A percentile compares a stretch with the other conserved stretches of the same genome.
Conservation (phyloP, 2,329 filamentous ascomycete species). For the Aspergillus texensis region DNA sequence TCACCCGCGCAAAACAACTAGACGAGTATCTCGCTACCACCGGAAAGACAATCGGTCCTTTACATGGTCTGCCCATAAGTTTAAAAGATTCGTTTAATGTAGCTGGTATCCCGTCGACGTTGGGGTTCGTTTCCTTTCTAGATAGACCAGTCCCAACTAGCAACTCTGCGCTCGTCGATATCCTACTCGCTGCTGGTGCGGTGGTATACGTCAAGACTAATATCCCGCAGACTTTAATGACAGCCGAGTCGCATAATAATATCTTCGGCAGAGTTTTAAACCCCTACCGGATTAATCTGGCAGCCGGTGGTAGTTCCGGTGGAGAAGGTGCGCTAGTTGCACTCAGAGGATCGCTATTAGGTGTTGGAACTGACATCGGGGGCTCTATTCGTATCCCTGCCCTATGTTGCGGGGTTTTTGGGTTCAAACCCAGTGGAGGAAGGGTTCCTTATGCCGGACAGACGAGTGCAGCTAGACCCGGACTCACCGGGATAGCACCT, state of each 20-base stretch:
- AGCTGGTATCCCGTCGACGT: slow-evolving; percentile 54
- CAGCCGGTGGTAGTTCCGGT: slow-evolving; percentile 65
- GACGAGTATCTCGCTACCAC: slow-evolving; percentile 48
- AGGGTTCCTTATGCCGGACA: too few species aligned
- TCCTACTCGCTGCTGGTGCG: slow-evolving; percentile 62
- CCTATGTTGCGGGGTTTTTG: slow-evolving; percentile 53
- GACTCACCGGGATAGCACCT: too few species aligned
- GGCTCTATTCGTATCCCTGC: slow-evolving; percentile 50
- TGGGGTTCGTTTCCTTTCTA: slow-evolving; percentile 63
- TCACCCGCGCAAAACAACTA: slow-evolving; percentile 51
- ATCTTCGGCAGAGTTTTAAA: slow-evolving; percentile 65
- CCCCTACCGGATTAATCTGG: slow-evolving; percentile 60
- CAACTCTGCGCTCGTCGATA: slow-evolving; percentile 59
- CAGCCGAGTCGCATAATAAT: slow-evolving; percentile 54
- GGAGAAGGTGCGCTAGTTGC: slow-evolving; percentile 66
- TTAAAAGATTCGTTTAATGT: slow-evolving; percentile 53
- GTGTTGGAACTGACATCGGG: slow-evolving; percentile 63
- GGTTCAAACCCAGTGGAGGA: slow-evolving; percentile 46
- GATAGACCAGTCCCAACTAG: slow-evolving; percentile 54
- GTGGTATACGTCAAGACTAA: slow-evolving; percentile 71
- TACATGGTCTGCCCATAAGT: slow-evolving; percentile 65
- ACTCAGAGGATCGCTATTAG: slow-evolving; percentile 60
- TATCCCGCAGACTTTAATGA: slow-evolving; percentile 59
- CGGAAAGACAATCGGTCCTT: slow-evolving; percentile 55
- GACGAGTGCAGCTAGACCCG: too few species aligned